Evolutionary conservation across 2,329 filamentous ascomycete species (phyloP).

Genomic region (Diplodia corticola): DNA sequence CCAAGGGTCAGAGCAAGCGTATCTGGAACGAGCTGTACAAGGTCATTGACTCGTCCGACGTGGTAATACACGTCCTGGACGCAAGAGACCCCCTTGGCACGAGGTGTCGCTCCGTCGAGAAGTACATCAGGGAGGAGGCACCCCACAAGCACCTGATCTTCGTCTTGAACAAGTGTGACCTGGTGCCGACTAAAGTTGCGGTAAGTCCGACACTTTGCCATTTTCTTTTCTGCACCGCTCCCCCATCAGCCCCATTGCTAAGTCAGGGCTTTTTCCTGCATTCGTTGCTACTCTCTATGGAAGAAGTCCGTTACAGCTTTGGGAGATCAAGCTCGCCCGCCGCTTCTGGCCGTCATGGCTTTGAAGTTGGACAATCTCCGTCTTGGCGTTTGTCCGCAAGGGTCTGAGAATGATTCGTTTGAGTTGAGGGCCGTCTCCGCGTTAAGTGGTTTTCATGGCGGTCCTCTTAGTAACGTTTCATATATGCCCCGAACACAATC

Average conservation of each 20-base stretch:
- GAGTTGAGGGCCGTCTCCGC: conserved; percentile 91
- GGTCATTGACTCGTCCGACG: conserved; percentile 92
- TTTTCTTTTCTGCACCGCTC: conserved; percentile 9
- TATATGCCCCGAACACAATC: conserved; percentile 58
- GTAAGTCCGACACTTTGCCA: conserved; percentile 64
- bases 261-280: conserved; percentile 80
- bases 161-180: conserved; percentile 85
- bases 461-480: conserved; percentile 99
- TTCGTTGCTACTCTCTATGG: conserved; percentile 64
- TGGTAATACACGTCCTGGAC: conserved; percentile 92
- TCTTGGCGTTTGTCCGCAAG: conserved; percentile 83
- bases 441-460: conserved; percentile 64
- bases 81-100: conserved; percentile 88
- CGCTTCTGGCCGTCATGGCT: conserved; percentile 63
- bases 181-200: conserved; percentile 88
- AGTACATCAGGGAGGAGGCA: conserved; percentile 89
- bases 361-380: conserved; percentile 72
- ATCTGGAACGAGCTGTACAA: conserved; percentile 84
- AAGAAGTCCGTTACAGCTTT: conserved; percentile 96
- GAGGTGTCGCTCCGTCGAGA: conserved; percentile 84
- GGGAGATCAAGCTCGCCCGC: conserved; percentile 86
- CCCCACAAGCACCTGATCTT: conserved; percentile 95
- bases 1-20: conserved; percentile 90
- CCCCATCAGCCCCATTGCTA: conserved; percentile 67
- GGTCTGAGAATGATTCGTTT: conserved; percentile 80